phyloP scores from a whole-genome alignment of 306 rosid genomes.

The Trifolium pratense region DNA sequence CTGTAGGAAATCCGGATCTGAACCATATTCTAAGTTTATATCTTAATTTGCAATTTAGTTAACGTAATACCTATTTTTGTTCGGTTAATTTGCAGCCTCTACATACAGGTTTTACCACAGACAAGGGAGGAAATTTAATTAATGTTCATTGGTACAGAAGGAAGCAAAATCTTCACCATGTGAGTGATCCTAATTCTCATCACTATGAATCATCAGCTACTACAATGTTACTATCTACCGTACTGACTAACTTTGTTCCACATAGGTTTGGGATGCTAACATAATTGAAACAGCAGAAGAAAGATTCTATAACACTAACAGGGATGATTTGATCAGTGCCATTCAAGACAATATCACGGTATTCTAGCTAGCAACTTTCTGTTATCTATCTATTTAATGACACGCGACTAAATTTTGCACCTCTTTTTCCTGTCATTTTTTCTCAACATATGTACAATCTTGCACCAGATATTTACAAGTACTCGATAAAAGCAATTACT shows the following conservation, averaged over 20 bases:
- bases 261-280: slow-evolving; percentile 77
- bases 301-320: slow-evolving; percentile 53
- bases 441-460: not conserved
- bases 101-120: slow-evolving; percentile 86
- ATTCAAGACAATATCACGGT: slow-evolving; percentile 80
- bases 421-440: not conserved
- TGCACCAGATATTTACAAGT: not conserved
- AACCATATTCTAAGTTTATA: not conserved
- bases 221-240: not conserved
- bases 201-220: slow-evolving; percentile 18
- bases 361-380: slow-evolving; percentile 11
- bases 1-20: not conserved
- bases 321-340: slow-evolving; percentile 47
- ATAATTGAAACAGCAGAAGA: slow-evolving; percentile 80
- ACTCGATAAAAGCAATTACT: not conserved
- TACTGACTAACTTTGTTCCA: not conserved
- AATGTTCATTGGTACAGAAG: slow-evolving; percentile 77
- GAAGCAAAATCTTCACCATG: slow-evolving; percentile 91
- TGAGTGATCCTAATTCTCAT: slow-evolving; percentile 50
- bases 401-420: not conserved
- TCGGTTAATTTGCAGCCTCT: slow-evolving; percentile 71
- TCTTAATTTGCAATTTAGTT: slow-evolving; percentile 11
- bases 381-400: not conserved
- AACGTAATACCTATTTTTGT: not conserved
- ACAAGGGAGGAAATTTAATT: slow-evolving; percentile 78